These are phyloP conservation scores for Botrytis medusae DNA, from an alignment of 2,329 filamentous ascomycete species.

Conservation along the genomic window DNA sequence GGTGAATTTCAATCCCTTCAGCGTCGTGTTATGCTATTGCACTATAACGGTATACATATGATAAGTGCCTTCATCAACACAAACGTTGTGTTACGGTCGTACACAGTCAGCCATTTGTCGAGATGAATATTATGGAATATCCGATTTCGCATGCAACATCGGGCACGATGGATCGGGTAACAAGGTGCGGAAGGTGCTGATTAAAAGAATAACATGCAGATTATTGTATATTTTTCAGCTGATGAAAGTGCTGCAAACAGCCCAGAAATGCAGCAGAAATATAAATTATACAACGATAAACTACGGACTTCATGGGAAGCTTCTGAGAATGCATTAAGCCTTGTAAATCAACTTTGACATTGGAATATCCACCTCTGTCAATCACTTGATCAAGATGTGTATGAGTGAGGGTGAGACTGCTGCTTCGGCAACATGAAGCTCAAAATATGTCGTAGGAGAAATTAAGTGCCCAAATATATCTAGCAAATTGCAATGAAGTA, in stretches of 20 bases:
- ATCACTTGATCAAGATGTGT: neutral
- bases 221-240: neutral
- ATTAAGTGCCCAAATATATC: neutral
- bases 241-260: neutral
- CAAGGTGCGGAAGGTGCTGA: neutral
- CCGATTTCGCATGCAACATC: slow-evolving; percentile 3
- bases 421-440: neutral
- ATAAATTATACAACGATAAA: neutral
- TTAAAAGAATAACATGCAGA: neutral
- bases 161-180: neutral
- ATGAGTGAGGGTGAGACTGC: neutral
- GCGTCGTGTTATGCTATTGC: neutral
- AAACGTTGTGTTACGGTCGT: neutral
- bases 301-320: neutral
- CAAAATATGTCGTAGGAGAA: neutral
- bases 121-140: neutral
- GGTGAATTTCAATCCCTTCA: neutral
- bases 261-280: neutral
- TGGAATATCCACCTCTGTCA: neutral
- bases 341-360: neutral
- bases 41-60: neutral
- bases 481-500: neutral
- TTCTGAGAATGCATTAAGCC: neutral
- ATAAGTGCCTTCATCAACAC: neutral
- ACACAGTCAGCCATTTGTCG: neutral